Percentiles rank a stretch among this genome's conserved stretches.
These are phyloP conservation scores for Colletotrichum sp. DNA, from an alignment of 2,329 filamentous ascomycete species.

Conservation along the genomic window DNA sequence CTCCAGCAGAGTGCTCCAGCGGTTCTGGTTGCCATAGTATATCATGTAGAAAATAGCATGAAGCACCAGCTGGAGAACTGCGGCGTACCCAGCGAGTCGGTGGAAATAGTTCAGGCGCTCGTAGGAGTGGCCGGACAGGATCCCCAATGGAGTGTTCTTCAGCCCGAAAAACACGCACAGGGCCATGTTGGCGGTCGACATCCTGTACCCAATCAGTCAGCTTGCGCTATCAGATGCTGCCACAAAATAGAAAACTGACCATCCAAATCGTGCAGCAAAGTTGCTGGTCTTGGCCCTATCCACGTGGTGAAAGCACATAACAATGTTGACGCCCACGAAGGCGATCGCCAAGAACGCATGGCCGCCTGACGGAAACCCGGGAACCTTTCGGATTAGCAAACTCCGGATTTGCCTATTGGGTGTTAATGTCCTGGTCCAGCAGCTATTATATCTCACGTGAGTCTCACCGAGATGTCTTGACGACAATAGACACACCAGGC, in stretches of 20 bases:
- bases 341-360: conserved; percentile 31
- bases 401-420: neutral
- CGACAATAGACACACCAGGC: neutral
- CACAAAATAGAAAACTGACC: conserved; percentile 7
- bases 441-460: neutral
- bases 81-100: conserved; percentile 48
- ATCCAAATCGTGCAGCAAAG: conserved; percentile 29
- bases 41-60: conserved; percentile 40
- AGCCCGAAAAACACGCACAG: conserved; percentile 49
- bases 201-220: conserved; percentile 36
- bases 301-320: conserved; percentile 35
- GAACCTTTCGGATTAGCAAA: neutral
- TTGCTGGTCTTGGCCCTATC: conserved; percentile 34
- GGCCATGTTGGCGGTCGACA: conserved; percentile 45
- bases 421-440: neutral
- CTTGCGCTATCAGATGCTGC: rapidly evolving
- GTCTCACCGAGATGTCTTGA: neutral
- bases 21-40: conserved; percentile 29
- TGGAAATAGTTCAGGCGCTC: conserved; percentile 54
- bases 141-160: conserved; percentile 52
- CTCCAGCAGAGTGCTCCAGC: conserved; percentile 28
- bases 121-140: conserved; percentile 43
- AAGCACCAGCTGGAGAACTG: conserved; percentile 37
- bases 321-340: conserved; percentile 37
- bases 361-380: conserved; percentile 20